Evolutionary conservation across 2,329 filamentous ascomycete species (phyloP).

Genomic region (Cadophora malorum): DNA sequence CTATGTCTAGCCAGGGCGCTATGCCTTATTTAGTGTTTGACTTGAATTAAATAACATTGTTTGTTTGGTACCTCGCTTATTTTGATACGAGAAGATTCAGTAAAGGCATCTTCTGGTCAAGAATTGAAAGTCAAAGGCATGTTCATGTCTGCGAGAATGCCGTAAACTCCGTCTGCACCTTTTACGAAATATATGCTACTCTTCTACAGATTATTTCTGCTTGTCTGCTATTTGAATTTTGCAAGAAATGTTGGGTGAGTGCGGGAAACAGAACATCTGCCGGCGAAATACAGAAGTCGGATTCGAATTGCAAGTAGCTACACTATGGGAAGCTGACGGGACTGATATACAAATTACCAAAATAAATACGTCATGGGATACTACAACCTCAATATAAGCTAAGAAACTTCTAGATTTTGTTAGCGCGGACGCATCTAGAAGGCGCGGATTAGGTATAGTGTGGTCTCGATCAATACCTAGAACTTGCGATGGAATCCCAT

Average conservation of each 20-base stretch:
- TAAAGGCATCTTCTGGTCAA: not conserved
- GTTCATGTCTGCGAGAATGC: not conserved
- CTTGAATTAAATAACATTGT: not conserved
- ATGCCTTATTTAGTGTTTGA: not conserved
- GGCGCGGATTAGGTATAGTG: too few species aligned
- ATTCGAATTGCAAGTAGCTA: too few species aligned
- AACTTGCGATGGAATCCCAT: too few species aligned
- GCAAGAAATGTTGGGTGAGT: not conserved
- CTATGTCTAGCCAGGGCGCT: not conserved
- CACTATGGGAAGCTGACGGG: too few species aligned
- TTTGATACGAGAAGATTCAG: not conserved
- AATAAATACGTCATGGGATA: too few species aligned
- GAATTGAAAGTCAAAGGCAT: not conserved
- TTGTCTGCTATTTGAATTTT: not conserved
- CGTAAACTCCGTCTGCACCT: not conserved
- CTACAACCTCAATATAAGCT: not conserved
- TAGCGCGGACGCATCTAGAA: not conserved
- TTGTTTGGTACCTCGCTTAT: not conserved
- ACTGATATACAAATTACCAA: too few species aligned
- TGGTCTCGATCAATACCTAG: too few species aligned
- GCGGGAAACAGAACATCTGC: not conserved
- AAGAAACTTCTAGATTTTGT: not conserved
- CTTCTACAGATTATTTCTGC: not conserved
- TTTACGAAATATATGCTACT: not conserved
- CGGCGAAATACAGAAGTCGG: too few species aligned